These are phyloP conservation scores for Nicotiana knightiana DNA, from an alignment of 257 asterid genomes.

Conservation along the genomic window DNA sequence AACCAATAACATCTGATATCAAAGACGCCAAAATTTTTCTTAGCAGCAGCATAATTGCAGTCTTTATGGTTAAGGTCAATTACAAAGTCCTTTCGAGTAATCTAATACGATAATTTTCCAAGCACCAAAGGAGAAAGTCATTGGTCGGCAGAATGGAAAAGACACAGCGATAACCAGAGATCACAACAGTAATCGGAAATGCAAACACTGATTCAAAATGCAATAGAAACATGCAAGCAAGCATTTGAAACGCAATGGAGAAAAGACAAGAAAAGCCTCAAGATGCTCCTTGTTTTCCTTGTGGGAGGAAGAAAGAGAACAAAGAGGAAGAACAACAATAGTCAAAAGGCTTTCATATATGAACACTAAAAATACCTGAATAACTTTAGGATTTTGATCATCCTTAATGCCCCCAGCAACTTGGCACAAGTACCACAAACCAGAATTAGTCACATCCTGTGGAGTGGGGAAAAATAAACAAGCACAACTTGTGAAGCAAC, in stretches of 20 bases:
- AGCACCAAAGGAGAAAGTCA: background rate
- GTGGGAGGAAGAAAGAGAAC: background rate
- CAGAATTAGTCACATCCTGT: slow-evolving; percentile 75
- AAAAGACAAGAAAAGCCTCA: background rate
- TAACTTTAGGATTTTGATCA: slow-evolving; percentile 38
- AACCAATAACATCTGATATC: background rate
- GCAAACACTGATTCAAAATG: background rate
- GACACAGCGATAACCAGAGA: background rate
- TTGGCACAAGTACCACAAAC: slow-evolving; percentile 77
- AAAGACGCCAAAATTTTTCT: background rate
- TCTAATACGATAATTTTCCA: background rate
- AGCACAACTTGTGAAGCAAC: background rate
- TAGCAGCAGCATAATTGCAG: background rate
- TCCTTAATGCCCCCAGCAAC: slow-evolving; percentile 52
- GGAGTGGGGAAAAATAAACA: background rate
- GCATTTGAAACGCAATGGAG: background rate
- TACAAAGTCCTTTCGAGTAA: background rate
- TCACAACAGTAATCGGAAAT: background rate
- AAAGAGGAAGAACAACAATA: background rate
- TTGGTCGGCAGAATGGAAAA: background rate
- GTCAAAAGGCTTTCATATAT: background rate
- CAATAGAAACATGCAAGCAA: background rate
- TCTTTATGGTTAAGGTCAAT: background rate
- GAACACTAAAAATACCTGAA: slow-evolving; percentile 40
- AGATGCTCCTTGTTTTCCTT: background rate